Evolutionary conservation across 176 grass and related monocot genomes (phyloP), one percentile per base, ranked within the genome.

Genomic region (Oryza coarctata): DNA sequence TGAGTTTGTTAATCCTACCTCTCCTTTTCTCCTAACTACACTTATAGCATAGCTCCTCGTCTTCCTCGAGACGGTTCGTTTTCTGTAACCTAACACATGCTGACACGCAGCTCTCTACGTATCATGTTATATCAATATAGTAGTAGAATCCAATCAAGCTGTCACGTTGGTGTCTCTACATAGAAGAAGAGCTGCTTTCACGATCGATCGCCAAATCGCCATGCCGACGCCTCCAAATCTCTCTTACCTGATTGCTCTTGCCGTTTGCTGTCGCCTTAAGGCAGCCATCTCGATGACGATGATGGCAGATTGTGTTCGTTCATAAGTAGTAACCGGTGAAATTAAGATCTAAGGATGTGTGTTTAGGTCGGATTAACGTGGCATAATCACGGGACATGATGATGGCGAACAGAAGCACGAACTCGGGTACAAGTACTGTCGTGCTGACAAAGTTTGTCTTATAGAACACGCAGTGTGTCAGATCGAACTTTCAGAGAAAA

Each of bases 191-290:
- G n/a, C 8, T 28, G 69, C 38, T 44, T 28, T 49, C 13, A 9
- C 10, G n/a, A 22, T 27, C 47, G 61, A 78, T 65, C 39, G 38
- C 27, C 62, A 49, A 4, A 2, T 33, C 32, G 32, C 3, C 32
- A 33, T 38, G 41, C 23, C 8, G 38, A 8, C 10, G 38, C 41
- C 12, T 15, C 35, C 43, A 18, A 11, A 18, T 3, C 6, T 13
- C 58, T 31, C 33, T 65, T 36, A 50, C 30, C 9, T 60, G 55
- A 9, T 65, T 40, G 15, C 9, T 70, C 43, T 58, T 7, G 20
- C 34, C 13, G 52, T 28, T 87, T 82, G 79, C 86, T 71, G 79
- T 49, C 86, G 33, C 73, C 67, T 65, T 65, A 78, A 83, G 80
- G 39, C 73, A 87, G 4, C 41, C 57, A 39, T n/a, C 22, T 60